phyloP scores from a whole-genome alignment of 2,329 filamentous ascomycete genomes.

The Nothophoma quercina region DNA sequence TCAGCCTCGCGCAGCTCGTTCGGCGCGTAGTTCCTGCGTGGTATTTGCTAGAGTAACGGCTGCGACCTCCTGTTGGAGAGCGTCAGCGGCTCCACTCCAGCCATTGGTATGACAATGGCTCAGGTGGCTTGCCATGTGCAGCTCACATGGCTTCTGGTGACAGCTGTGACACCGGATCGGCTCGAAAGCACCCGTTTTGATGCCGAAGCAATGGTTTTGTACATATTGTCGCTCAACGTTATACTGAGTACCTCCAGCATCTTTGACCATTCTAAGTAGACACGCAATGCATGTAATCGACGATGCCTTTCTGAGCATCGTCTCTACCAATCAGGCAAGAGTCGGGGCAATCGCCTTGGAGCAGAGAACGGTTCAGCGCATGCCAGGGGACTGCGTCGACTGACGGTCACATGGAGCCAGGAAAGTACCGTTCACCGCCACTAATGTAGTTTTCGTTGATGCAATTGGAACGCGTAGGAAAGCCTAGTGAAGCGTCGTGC shows the following conservation, averaged over 20 bases:
- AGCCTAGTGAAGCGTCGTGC: conserved; percentile 30
- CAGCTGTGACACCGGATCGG: conserved; percentile 44
- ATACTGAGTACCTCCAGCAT: not conserved
- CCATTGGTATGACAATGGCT: conserved; percentile 28
- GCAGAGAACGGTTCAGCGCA: conserved; percentile 14
- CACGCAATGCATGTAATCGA: conserved; percentile 7
- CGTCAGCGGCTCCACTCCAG: conserved; percentile 6
- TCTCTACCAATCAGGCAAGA: conserved; percentile 6
- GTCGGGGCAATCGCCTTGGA: not conserved
- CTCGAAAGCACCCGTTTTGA: conserved; percentile 26
- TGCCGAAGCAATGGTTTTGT: conserved; percentile 28
- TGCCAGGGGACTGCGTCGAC: conserved; percentile 28
- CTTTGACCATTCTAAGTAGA: not conserved
- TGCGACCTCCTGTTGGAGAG: conserved; percentile 4
- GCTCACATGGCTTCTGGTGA: conserved; percentile 44
- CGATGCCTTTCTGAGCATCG: not conserved
- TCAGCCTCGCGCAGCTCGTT: conserved; percentile 28
- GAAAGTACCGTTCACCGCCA: conserved; percentile 35
- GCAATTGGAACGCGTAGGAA: conserved; percentile 30
- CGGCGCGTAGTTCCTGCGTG: conserved; percentile 39
- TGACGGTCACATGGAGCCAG: conserved; percentile 26
- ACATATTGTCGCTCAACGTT: conserved; percentile 3
- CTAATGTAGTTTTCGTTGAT: conserved; percentile 22
- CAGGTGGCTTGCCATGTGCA: conserved; percentile 34
- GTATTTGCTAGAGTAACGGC: conserved; percentile 18